A percentile compares a stretch with the other conserved stretches of the same genome.
Conservation (phyloP, 768 basidiomycete genomes). For the Mycena albidolilacea region DNA sequence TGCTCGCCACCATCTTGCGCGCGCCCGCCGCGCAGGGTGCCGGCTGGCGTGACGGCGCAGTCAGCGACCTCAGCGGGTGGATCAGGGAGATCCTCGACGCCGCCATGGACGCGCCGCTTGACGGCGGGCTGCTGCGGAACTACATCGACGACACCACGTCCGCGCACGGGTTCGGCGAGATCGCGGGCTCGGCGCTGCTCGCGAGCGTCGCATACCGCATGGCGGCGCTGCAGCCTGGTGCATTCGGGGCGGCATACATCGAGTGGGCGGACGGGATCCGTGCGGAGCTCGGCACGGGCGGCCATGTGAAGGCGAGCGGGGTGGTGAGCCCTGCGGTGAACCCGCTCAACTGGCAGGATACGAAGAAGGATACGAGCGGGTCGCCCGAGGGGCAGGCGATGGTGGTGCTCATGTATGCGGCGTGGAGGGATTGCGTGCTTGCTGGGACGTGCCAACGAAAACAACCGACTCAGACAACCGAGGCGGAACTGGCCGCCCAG, state of each 20-base stretch:
- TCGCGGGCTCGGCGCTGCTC: slow-evolving; percentile 54
- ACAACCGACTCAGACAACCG: background rate
- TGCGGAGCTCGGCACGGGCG: slow-evolving; percentile 30
- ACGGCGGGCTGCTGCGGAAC: slow-evolving; percentile 57
- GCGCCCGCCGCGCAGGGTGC: slow-evolving; percentile 48
- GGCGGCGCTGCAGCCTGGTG: slow-evolving; percentile 38
- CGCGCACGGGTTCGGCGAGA: slow-evolving; percentile 4
- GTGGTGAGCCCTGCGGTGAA: slow-evolving; percentile 56
- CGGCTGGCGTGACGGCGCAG: slow-evolving; percentile 45
- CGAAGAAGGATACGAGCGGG: slow-evolving; percentile 49
- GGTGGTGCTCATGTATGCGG: slow-evolving; percentile 57
- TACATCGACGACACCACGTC: slow-evolving; percentile 51
- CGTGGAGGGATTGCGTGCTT: slow-evolving; percentile 57
- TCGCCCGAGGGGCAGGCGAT: slow-evolving; percentile 60
- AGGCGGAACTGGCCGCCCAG: background rate
- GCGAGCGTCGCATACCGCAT: slow-evolving; percentile 56
- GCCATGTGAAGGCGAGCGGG: slow-evolving; percentile 48
- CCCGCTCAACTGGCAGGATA: slow-evolving; percentile 55
- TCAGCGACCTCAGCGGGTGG: slow-evolving; percentile 50
- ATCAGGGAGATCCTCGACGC: slow-evolving; percentile 64
- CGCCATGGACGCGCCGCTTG: slow-evolving; percentile 48
- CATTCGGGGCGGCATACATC: slow-evolving; percentile 40
- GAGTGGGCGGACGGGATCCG: slow-evolving; percentile 42
- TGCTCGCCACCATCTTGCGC: slow-evolving; percentile 60
- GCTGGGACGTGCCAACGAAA: slow-evolving; percentile 30